These are phyloP conservation scores for Neurospora hispaniola DNA, from an alignment of 495 filamentous ascomycete species.

Conservation along the genomic window DNA sequence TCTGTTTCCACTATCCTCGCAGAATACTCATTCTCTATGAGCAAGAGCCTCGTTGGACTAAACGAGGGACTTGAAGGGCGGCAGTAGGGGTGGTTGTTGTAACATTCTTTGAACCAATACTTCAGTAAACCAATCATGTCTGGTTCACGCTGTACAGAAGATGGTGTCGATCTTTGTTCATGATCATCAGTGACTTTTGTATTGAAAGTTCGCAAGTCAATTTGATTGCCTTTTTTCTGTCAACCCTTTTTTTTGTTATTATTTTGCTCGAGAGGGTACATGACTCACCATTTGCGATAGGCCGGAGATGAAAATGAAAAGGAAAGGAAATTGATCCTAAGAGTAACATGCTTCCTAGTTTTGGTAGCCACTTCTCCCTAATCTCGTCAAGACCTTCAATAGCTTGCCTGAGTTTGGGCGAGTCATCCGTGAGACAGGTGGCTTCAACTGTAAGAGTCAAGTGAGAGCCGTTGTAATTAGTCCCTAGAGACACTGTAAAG, in stretches of 20 bases:
- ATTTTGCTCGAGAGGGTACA: neutral
- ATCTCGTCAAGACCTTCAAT: neutral
- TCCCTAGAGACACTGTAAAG: neutral
- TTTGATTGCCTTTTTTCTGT: neutral
- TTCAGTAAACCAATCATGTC: neutral
- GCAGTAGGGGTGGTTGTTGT: neutral
- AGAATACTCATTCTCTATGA: neutral
- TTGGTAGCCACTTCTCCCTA: neutral
- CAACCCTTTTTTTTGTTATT: rapidly evolving
- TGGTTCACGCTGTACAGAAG: neutral
- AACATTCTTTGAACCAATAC: neutral
- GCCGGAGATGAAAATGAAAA: neutral
- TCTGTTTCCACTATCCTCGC: neutral
- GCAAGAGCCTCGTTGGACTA: neutral
- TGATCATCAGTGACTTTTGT: neutral
- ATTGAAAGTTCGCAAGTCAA: neutral
- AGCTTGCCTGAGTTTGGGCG: neutral
- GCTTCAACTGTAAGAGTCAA: no score
- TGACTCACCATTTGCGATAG: neutral
- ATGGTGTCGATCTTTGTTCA: neutral
- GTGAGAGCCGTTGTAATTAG: no score
- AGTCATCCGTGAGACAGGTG: no score
- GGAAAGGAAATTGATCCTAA: neutral
- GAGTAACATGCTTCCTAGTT: no score
- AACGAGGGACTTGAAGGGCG: neutral